Evolutionary conservation across 257 asterid genomes (phyloP).

Genomic region (Fraxinus quadrangulata): DNA sequence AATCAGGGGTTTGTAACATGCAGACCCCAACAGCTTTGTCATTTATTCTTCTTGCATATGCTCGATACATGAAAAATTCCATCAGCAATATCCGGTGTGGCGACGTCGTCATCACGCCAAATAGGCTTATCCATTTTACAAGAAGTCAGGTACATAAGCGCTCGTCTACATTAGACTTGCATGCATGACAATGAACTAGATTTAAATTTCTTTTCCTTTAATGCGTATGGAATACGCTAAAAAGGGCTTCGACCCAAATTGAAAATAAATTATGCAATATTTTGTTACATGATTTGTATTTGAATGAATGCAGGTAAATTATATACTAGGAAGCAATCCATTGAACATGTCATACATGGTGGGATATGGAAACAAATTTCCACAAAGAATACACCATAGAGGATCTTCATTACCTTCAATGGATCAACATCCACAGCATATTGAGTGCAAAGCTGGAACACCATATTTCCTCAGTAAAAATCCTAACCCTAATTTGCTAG

Average conservation of each 20-base stretch:
- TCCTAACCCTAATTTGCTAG: constrained; percentile 43
- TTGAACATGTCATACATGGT: constrained; percentile 48
- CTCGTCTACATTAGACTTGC: too few relatives aligned
- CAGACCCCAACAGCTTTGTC: constrained; percentile 37
- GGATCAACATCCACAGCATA: constrained; percentile 26
- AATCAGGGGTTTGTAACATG: constrained; percentile 36
- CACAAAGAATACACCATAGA: constrained; percentile 51
- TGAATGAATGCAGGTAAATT: constrained; percentile 40
- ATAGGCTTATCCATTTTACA: constrained; percentile 31
- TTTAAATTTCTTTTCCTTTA: too few relatives aligned
- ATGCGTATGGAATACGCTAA: too few relatives aligned
- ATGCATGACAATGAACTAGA: too few relatives aligned
- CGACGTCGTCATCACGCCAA: constrained; percentile 15
- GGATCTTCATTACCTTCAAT: constrained; percentile 48
- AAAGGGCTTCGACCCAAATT: neutral
- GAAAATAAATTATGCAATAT: too few relatives aligned
- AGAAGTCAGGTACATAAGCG: constrained; percentile 27
- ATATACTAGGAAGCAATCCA: constrained; percentile 53
- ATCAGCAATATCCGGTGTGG: constrained; percentile 32
- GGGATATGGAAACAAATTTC: constrained; percentile 47
- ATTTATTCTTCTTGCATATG: constrained; percentile 44
- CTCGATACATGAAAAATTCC: constrained; percentile 29
- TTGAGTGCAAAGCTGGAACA: constrained; percentile 44
- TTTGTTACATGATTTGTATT: neutral
- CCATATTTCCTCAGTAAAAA: constrained; percentile 32